Evolutionary conservation across 148 eudicot species (phyloP), one percentile per base, ranked within the genome.

Genomic region (Chenopodium berlandieri): DNA sequence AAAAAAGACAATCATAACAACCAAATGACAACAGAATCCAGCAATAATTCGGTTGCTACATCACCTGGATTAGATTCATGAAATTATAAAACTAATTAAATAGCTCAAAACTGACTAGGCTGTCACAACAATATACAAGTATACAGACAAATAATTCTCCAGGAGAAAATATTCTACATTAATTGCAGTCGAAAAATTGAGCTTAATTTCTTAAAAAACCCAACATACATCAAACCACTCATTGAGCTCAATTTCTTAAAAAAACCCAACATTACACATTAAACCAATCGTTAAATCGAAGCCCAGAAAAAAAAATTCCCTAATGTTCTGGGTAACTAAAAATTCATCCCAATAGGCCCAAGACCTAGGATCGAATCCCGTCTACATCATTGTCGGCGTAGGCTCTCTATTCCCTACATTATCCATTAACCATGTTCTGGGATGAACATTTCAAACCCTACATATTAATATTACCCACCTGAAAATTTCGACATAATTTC

Each of bases 41-140:
- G 81, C 81, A 78, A 31, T 25, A 20, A 68, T 78, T 66, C 27
- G 47, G 14, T 78, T 47, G 75, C 47, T 78, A n/a, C 56, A 63
- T 44, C 71, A 77, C 70, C 80, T 31, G 25, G 62, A 17, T 19
- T 34, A 60, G 12, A 58, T 73, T 17, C 25, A 75, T 34, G n/a
- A 9, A 16, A 56, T 56, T 31, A 56, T 30, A 32, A 58, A 17
- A 75, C 13, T n/a, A 67, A 2, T 58, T 30, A 64, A 77, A 65
- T 63, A 77, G 20, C 44, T 8, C 10, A 1, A 25, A 30, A 17
- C 12, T 75, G 78, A 75, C 40, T 75, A 54, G 62, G 62, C 62
- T 4, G 4, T 19, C 62, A 56, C 62, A 14, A 12, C 4, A 56
- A 56, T 14, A 56, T 17, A 52, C 47, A 46, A 46, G 19, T 2